Conservation (phyloP, 2,329 filamentous ascomycete species). For the Fusarium coffeatum region DNA sequence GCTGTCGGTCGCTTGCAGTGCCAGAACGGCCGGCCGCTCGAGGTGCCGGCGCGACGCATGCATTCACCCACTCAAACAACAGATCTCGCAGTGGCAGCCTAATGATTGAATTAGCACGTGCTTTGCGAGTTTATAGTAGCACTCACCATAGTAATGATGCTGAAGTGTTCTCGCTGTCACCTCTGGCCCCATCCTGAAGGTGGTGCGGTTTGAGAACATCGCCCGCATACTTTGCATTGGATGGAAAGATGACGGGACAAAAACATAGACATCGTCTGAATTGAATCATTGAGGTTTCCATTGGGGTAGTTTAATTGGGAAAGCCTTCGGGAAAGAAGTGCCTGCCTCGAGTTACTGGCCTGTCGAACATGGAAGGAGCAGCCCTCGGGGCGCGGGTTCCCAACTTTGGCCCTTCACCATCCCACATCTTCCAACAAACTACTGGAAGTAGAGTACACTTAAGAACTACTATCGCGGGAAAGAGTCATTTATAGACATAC, state of each 20-base stretch:
- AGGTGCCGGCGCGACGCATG: not conserved
- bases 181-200: not conserved
- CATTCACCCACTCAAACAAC: not conserved
- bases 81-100: not conserved
- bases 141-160: not conserved
- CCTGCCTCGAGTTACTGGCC: not conserved
- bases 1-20: constrained; percentile 2
- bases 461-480: too few species aligned
- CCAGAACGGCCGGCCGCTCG: not conserved
- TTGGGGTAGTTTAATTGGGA: fast-evolving
- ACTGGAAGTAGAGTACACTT: fast-evolving
- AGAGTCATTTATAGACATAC: too few species aligned
- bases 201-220: fast-evolving
- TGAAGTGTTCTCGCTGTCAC: not conserved
- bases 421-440: not conserved
- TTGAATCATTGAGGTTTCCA: fast-evolving
- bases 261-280: not conserved
- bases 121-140: fast-evolving
- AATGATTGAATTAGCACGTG: fast-evolving
- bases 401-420: not conserved
- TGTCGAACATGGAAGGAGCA: not conserved
- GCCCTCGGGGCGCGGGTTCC: not conserved
- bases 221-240: fast-evolving
- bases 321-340: not conserved
- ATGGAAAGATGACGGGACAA: not conserved